Base-by-base conservation (phyloP, 352 stramenopile genomes). In the Globisporangium nagaii region DNA sequence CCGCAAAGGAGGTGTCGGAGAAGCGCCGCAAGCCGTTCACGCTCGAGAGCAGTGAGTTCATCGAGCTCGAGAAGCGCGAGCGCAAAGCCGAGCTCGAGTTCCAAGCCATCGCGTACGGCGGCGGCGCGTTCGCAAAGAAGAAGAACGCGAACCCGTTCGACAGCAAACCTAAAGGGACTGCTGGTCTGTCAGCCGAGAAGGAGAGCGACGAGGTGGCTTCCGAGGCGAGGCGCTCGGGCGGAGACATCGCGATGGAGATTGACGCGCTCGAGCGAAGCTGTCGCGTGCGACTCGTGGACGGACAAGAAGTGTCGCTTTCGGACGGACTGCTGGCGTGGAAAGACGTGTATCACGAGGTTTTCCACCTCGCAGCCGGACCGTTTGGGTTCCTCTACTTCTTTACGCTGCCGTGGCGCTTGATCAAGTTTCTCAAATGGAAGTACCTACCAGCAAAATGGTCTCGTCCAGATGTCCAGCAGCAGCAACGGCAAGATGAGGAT, bases 11-110 rank as follows among this genome's bases (percentile, higher is more conserved):
- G 24, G 71, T 90, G 10, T 79, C 81, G 12, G 73, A 89, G 32
- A 65, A 75, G 49, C 70, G 82, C 10, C 71, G 81, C 3, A 71
- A 73, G 55, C 84, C 79, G 11, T 85, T 96, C 43, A 80, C 73
- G 10, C 68, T 95, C n/a, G 75, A 91, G 44, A 90, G 73, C 19
- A 53, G 64, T 1, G 84, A 96, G 62, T 93, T 94, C 35, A 47
- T 92, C 4, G 75, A 93, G 34, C 68, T 86, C 32, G 83, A 82
- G 58, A 59, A 63, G 37, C 67, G 78, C 45, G 82, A 92, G 46
- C 79, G 79, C 34, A 86, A 90, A 56, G 80, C 80, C 0, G 81
- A 93, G 65, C 73, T 93, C 28, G 81, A 93, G 43, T 91, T 91
- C 55, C 79, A 93, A 53, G 75, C 80, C 0, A 90, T 93, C 37